Percentiles rank a stretch among this genome's conserved stretches.
These are phyloP conservation scores for Castanea mollissima DNA, from an alignment of 306 rosid species.

Conservation along the genomic window DNA sequence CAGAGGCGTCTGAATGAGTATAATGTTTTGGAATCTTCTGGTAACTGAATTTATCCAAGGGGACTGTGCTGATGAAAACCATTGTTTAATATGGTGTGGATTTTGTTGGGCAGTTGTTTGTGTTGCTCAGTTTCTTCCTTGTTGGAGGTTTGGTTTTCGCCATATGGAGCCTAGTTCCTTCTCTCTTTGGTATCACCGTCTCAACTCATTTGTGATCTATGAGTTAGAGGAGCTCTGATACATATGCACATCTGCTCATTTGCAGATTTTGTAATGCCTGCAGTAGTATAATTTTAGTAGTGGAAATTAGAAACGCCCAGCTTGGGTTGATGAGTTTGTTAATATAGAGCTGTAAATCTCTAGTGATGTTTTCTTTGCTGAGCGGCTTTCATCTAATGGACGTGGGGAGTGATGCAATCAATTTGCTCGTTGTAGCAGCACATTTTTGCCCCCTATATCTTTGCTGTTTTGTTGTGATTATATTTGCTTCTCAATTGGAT, in stretches of 20 bases:
- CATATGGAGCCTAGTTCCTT: not conserved
- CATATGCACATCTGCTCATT: constrained; percentile 12
- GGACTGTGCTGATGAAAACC: constrained; percentile 23
- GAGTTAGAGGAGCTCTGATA: constrained; percentile 17
- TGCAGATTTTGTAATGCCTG: constrained; percentile 17
- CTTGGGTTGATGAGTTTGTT: constrained; percentile 22
- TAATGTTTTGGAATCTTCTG: constrained; percentile 53
- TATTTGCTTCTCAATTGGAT: not conserved
- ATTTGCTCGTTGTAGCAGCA: not conserved
- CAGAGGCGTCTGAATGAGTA: constrained; percentile 75
- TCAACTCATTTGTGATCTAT: not conserved
- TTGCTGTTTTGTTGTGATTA: not conserved
- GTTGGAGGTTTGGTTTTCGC: not conserved
- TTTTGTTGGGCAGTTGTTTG: constrained; percentile 17
- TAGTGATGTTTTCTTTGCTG: constrained; percentile 5
- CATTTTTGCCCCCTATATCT: not conserved
- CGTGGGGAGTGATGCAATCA: not conserved
- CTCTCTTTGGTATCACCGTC: not conserved
- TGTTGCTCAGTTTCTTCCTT: not conserved
- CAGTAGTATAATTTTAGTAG: constrained; percentile 15
- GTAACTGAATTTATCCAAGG: constrained; percentile 35
- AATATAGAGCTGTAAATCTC: constrained; percentile 10
- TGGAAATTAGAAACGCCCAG: constrained; percentile 19
- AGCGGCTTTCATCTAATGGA: not conserved
- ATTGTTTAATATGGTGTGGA: constrained; percentile 13